Evolutionary conservation across 108 stramenopile species (phyloP).

Genomic region (Stephanodiscus minutulus): DNA sequence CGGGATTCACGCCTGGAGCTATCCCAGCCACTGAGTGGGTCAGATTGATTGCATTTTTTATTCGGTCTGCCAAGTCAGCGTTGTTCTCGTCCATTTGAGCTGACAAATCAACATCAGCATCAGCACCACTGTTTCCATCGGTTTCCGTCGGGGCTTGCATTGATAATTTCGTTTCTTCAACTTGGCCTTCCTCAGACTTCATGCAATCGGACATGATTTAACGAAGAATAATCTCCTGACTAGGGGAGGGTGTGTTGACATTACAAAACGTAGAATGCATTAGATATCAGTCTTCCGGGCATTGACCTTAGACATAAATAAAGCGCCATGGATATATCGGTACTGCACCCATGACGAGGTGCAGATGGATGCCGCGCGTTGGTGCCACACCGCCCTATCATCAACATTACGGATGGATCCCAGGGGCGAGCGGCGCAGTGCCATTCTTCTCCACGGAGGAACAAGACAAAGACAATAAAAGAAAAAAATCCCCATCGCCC

Average conservation of each 20-base stretch:
- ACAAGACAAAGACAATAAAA: too few relatives aligned
- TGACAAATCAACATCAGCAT: neutral
- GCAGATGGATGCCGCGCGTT: too few relatives aligned
- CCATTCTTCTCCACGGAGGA: too few relatives aligned
- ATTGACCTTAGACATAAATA: too few relatives aligned
- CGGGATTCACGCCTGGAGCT: neutral
- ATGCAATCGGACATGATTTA: neutral
- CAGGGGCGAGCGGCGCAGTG: too few relatives aligned
- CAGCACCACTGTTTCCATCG: neutral
- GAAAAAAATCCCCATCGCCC: too few relatives aligned
- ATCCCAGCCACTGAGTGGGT: neutral
- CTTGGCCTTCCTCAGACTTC: neutral
- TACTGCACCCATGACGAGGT: too few relatives aligned
- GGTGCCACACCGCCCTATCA: too few relatives aligned
- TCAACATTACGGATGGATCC: too few relatives aligned
- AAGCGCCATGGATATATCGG: too few relatives aligned
- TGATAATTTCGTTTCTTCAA: neutral
- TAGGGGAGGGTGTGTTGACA: too few relatives aligned
- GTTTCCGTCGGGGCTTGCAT: neutral
- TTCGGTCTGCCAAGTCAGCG: slow-evolving; percentile 11
- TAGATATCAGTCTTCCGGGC: too few relatives aligned
- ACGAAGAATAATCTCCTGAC: neutral
- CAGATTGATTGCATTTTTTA: neutral
- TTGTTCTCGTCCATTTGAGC: neutral
- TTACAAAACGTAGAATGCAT: neutral